Evolutionary conservation across 2,329 filamentous ascomycete species (phyloP).

Genomic region (Rhexocercosporidium sp.): DNA sequence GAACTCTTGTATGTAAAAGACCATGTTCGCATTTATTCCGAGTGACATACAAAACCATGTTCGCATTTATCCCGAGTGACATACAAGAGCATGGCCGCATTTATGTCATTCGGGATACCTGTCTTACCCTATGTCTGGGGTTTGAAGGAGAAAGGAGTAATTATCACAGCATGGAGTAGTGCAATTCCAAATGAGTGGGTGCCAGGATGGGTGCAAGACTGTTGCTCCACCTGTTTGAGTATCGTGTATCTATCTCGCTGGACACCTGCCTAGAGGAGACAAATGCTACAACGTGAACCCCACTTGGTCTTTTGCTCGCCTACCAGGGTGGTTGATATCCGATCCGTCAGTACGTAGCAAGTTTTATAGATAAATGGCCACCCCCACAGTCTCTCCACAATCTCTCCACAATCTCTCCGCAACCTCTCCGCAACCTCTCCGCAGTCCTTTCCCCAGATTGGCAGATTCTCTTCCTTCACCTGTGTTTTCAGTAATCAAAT

Average conservation of each 20-base stretch:
- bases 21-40: too few relatives aligned
- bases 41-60: too few relatives aligned
- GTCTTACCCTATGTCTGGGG: too few relatives aligned
- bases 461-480: not conserved
- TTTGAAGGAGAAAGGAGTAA: too few relatives aligned
- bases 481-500: not conserved
- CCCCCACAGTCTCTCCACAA: slow-evolving; percentile 3
- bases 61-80: too few relatives aligned
- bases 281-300: not conserved
- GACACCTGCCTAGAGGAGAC: slow-evolving; percentile 7
- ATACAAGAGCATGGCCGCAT: too few relatives aligned
- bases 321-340: not conserved
- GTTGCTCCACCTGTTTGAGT: not conserved
- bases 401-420: not conserved
- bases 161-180: too few relatives aligned
- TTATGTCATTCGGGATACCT: too few relatives aligned
- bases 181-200: not conserved
- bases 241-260: not conserved
- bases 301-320: not conserved
- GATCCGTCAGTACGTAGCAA: not conserved
- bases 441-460: not conserved
- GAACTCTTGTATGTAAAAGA: too few relatives aligned
- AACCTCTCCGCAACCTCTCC: not conserved
- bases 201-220: not conserved
- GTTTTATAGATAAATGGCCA: slow-evolving; percentile 1